phyloP scores from a whole-genome alignment of 139 green algal species.

The Chlamydomonas urium region DNA sequence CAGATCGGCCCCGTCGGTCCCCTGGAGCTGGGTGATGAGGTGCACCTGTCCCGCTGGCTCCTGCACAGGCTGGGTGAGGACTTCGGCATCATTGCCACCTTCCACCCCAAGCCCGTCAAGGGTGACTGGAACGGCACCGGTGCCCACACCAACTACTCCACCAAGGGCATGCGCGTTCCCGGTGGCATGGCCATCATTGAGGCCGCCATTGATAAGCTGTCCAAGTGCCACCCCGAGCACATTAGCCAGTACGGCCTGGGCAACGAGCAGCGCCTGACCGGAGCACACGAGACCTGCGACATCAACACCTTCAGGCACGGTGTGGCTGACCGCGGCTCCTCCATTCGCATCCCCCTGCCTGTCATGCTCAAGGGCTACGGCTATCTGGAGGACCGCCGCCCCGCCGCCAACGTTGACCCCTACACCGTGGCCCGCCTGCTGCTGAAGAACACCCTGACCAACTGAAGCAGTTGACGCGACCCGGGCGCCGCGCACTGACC shows the following conservation, averaged over 20 bases:
- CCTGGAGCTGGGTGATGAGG: conserved; percentile 76
- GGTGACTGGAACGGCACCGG: conserved; percentile 89
- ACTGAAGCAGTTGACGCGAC: too few species aligned
- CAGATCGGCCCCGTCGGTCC: conserved; percentile 81
- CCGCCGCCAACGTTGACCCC: conserved; percentile 82
- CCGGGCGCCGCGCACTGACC: too few species aligned
- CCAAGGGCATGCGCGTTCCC: conserved; percentile 70
- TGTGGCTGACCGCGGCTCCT: conserved; percentile 79
- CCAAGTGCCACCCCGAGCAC: conserved; percentile 79
- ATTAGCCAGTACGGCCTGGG: conserved; percentile 81
- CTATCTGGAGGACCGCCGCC: conserved; percentile 85
- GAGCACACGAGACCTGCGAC: conserved; percentile 88
- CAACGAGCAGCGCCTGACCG: conserved; percentile 85
- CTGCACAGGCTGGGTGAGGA: conserved; percentile 81
- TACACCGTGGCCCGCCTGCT: conserved; percentile 77
- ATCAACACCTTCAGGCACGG: conserved; percentile 82
- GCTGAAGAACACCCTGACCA: conserved; percentile 70
- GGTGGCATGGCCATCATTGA: conserved; percentile 80
- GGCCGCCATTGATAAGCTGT: conserved; percentile 76
- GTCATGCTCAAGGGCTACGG: conserved; percentile 77
- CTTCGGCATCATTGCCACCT: conserved; percentile 70
- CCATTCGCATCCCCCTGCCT: conserved; percentile 85
- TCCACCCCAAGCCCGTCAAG: conserved; percentile 85
- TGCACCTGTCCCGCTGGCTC: conserved; percentile 76
- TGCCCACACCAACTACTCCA: conserved; percentile 92